Conservation (phyloP, 2,329 filamentous ascomycete species). For the Colletotrichum lentis region DNA sequence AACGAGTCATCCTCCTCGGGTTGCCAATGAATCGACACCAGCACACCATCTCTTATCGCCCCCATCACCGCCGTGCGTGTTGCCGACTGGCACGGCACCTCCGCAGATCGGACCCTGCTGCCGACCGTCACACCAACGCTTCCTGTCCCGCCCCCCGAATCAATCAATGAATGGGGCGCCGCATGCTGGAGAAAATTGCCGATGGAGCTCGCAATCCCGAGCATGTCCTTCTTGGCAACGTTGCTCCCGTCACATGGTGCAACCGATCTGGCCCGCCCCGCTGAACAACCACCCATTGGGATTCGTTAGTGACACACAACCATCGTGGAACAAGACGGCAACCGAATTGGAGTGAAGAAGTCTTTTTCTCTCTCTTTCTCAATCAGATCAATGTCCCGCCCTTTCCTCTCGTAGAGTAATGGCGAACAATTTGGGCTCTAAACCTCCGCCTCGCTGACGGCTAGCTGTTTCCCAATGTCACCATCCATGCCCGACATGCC, state of each 20-base stretch:
- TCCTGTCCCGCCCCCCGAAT: background rate
- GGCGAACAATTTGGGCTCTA: background rate
- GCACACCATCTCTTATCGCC: slow-evolving; percentile 15
- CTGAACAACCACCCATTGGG: background rate
- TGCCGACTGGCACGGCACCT: background rate
- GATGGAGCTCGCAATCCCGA: slow-evolving; percentile 6
- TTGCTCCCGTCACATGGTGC: slow-evolving; percentile 20
- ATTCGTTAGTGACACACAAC: background rate
- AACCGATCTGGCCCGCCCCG: background rate
- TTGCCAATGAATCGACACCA: slow-evolving; percentile 16
- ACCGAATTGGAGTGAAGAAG: background rate
- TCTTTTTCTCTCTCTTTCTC: background rate
- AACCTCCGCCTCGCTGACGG: background rate
- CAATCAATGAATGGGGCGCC: background rate
- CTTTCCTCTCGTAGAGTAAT: background rate
- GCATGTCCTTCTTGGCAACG: slow-evolving; percentile 8
- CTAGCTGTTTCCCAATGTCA: background rate
- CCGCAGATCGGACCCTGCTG: slow-evolving; percentile 9
- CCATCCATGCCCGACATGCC: background rate
- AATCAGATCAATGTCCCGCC: background rate
- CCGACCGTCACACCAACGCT: background rate
- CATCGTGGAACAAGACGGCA: background rate
- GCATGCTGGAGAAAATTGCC: background rate
- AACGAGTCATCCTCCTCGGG: slow-evolving; percentile 9
- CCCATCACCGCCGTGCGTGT: background rate